Evolutionary conservation across 2,329 filamentous ascomycete genomes (phyloP), one percentile per base, ranked within the genome.

Genomic region (Aspergillus tanneri): DNA sequence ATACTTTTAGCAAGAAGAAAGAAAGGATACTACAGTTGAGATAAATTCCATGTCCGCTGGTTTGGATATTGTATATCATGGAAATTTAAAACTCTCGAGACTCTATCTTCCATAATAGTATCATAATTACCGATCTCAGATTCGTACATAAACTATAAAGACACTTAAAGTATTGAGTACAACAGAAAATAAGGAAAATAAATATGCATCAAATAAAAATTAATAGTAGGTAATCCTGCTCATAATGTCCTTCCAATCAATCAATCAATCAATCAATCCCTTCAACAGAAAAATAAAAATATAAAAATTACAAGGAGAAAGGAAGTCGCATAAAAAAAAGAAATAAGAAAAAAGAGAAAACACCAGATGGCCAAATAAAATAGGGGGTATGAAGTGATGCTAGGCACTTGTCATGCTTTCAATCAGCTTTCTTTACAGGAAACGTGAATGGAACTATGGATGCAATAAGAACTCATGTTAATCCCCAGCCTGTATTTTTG

Each of bases 401-500:
- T 34, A 18, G 14, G 14, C 30, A 34, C 30, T 34, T 34, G 8
- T 34, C 30, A 52, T 55, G 48, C 42, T 48, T 49, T 22, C 25
- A 42, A 35, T 35, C 35, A 47, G 34, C 32, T 42, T 47, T 47
- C 53, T 55, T 51, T 57, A 55, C 50, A 49, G 19, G 34, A 34
- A 30, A 23, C 22, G 41, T 38, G 18, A 42, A 14, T 37, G 34
- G 23, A 19, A 39, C 43, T 47, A 52, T 49, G 45, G 24, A 58
- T 56, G 48, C 47, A 49, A 47, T 53, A 48, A 39, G 37, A 42
- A 24, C 30, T 43, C 37, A 25, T 42, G 42, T 45, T 35, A 46
- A 38, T 36, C 30, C 32, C 23, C 39, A 40, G 40, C 16, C 19
- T 37, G 18, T 42, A 35, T 23, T 30, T 19, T 42, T 37, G 41